Percentiles rank a stretch among this genome's conserved stretches.
Conservation (phyloP, 106 monocot species). For the Agapanthus africanus region DNA sequence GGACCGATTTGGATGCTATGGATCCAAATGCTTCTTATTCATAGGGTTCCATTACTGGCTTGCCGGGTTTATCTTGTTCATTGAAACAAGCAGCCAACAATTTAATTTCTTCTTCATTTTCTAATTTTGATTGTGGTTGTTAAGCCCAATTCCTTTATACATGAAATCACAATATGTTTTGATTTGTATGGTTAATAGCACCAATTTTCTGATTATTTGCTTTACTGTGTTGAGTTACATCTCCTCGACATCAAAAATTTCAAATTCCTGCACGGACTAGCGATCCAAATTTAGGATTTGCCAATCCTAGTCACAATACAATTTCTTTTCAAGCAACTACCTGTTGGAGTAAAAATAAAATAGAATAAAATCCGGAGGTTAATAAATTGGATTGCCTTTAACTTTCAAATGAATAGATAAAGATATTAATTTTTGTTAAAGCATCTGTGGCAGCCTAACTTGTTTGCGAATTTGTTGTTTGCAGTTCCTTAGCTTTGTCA, state of each 20-base stretch:
- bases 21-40: background rate
- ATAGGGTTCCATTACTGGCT: background rate
- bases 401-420: too few relatives aligned
- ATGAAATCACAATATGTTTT: background rate
- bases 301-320: background rate
- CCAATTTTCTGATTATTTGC: background rate
- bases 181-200: background rate
- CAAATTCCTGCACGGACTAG: background rate
- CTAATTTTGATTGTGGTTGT: background rate
- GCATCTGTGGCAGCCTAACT: background rate
- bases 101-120: background rate
- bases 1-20: background rate
- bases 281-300: background rate
- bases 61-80: background rate
- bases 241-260: background rate
- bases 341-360: too few relatives aligned
- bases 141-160: background rate
- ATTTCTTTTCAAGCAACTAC: background rate
- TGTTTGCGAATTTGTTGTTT: background rate
- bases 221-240: background rate
- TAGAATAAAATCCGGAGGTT: background rate
- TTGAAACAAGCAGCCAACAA: background rate
- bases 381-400: background rate
- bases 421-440: background rate
- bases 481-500: background rate